Conservation (phyloP, 2,329 filamentous ascomycete genomes). For the Sclerotinia subarctica region DNA sequence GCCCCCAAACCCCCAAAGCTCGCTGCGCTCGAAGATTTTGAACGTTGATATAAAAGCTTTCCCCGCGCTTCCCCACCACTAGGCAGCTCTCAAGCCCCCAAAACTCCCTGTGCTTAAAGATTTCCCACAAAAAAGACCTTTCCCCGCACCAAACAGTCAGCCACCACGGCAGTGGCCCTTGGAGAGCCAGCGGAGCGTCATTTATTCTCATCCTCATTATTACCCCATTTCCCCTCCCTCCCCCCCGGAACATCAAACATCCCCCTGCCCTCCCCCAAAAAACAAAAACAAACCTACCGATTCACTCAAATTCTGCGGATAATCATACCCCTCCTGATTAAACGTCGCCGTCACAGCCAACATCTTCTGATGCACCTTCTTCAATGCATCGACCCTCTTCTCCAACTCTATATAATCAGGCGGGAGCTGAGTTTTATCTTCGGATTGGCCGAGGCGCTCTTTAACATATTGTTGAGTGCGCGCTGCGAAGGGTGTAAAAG, state of each 20-base stretch:
- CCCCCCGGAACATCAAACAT: too few relatives aligned
- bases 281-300: neutral
- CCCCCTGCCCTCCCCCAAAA: too few relatives aligned
- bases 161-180: neutral
- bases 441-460: constrained; percentile 91
- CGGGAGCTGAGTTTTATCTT: constrained; percentile 97
- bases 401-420: constrained; percentile 98
- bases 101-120: neutral
- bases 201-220: neutral
- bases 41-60: too few relatives aligned
- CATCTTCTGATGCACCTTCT: constrained; percentile 96
- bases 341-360: constrained; percentile 95
- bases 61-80: too few relatives aligned
- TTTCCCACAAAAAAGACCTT: neutral
- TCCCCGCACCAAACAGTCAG: neutral
- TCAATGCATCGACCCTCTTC: constrained; percentile 96
- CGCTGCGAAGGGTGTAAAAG: constrained; percentile 87
- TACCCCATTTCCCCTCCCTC: too few relatives aligned
- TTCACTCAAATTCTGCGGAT: constrained; percentile 82
- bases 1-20: neutral
- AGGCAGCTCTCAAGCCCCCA: neutral
- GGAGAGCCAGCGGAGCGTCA: constrained; percentile 1
- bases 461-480: constrained; percentile 97
- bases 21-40: neutral
- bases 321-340: constrained; percentile 84